Base-by-base conservation (phyloP, 345 rosid genomes). In the Aegle marmelos region DNA sequence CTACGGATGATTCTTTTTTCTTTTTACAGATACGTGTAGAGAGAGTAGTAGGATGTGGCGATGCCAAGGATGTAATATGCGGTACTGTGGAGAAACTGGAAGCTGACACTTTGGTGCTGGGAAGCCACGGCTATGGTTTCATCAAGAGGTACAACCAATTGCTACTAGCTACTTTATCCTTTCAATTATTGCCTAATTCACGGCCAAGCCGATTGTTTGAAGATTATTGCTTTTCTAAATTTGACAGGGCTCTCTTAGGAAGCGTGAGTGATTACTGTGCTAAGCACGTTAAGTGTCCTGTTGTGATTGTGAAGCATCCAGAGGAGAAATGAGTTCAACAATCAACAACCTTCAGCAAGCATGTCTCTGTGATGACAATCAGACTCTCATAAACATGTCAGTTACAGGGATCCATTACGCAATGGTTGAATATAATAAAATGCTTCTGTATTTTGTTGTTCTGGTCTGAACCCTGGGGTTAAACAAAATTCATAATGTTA, bases 111-210 rank as follows among this genome's bases (percentile, higher is more conserved):
- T 75, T 95, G 82, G 95, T 95, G n/a, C 91, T 93, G 82, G 99
- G 99, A 69, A 90, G 94, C 82, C 99, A 95, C 70, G 99, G 96
- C 41, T 95, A 95, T 67, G 99, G 99, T 21, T 93, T 93, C 91
- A 82, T 95, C 81, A 93, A 90, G 86, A 95, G 92, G 98, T 93
- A 79, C 24, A 27, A 27, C 9, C 19, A 13, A 57, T 17, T n/a
- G 14, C 27, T 9, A 10, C 31, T 30, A 25, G 11, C 36, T 3
- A 2, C 4, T 37, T 2, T 4, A 28, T 45, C 54, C 39, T 24
- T 63, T 6, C 30, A 34, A 19, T 57, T 24, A 33, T 24, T 45
- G n/a, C 62, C 4, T 25, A 41, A 17, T 60, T 74, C 21, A 61
- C 6, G 14, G 48, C 63, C 7, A 72, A 27, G 62, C 67, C 36